phyloP scores from a whole-genome alignment of 2,329 filamentous ascomycete genomes.

The Trichophyton simii region DNA sequence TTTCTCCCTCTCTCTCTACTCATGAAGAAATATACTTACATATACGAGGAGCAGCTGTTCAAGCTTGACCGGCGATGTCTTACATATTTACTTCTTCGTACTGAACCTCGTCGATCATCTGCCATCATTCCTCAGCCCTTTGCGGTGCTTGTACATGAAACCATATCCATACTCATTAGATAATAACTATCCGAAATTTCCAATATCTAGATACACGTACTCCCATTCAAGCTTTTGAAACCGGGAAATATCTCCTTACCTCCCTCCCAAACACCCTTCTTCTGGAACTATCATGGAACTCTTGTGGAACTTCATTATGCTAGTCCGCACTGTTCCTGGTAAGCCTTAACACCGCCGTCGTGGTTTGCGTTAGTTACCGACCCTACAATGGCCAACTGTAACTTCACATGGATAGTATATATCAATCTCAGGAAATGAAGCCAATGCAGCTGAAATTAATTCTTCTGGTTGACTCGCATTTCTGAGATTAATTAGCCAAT shows the following conservation, averaged over 20 bases:
- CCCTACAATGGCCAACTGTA: background rate
- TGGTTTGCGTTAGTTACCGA: background rate
- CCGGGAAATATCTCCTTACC: background rate
- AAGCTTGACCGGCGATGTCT: background rate
- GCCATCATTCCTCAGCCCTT: background rate
- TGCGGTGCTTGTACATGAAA: background rate
- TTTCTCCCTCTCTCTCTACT: background rate
- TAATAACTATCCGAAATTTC: background rate
- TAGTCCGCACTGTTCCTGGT: background rate
- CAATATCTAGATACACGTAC: background rate
- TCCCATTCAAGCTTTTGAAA: background rate
- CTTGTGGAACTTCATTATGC: background rate
- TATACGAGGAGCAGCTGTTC: background rate
- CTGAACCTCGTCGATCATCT: background rate
- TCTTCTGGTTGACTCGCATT: background rate
- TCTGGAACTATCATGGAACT: background rate
- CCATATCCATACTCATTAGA: background rate
- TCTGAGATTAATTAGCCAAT: background rate
- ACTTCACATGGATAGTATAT: background rate
- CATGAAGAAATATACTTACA: background rate
- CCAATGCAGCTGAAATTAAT: constrained; percentile 1
- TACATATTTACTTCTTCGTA: background rate
- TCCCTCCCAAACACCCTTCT: background rate
- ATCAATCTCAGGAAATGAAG: background rate
- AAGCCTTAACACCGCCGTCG: background rate